Conservation (phyloP, 805 yeast species). For the Hanseniaspora lachancei region DNA sequence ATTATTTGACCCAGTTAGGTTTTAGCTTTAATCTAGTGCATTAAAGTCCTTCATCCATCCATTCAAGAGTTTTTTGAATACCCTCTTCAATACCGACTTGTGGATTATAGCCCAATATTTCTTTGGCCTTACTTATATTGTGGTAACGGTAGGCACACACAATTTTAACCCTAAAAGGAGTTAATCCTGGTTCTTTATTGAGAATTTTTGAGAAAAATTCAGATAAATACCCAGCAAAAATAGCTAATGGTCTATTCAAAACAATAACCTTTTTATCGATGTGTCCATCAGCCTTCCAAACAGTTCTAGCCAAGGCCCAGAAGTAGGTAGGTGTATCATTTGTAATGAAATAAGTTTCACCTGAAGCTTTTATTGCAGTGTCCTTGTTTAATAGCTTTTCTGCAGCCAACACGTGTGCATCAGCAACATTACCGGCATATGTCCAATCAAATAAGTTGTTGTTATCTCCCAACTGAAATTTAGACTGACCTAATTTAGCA, state of each 20-base stretch:
- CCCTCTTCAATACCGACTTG: constrained; percentile 67
- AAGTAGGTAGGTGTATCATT: constrained; percentile 91
- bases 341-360: constrained; percentile 80
- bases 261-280: constrained; percentile 57
- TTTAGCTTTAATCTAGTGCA: constrained; percentile 17
- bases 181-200: constrained; percentile 83
- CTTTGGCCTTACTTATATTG: constrained; percentile 77
- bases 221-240: constrained; percentile 69
- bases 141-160: constrained; percentile 92
- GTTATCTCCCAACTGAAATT: constrained; percentile 89
- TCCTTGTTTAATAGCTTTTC: constrained; percentile 45
- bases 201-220: constrained; percentile 54
- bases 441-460: constrained; percentile 92
- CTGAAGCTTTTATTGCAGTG: constrained; percentile 43
- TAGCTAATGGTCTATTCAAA: constrained; percentile 61
- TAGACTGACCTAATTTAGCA: constrained; percentile 71
- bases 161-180: constrained; percentile 86
- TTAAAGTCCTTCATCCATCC: constrained; percentile 63
- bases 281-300: constrained; percentile 93
- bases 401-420: constrained; percentile 89
- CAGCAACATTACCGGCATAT: constrained; percentile 96
- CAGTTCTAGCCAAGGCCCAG: constrained; percentile 92
- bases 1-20: background rate
- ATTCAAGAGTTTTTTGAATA: constrained; percentile 61
- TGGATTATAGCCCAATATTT: constrained; percentile 65